A percentile compares a stretch with the other conserved stretches of the same genome.
Evolutionary conservation across 208 protist species (phyloP).

Genomic region (Angomonas ambiguus): DNA sequence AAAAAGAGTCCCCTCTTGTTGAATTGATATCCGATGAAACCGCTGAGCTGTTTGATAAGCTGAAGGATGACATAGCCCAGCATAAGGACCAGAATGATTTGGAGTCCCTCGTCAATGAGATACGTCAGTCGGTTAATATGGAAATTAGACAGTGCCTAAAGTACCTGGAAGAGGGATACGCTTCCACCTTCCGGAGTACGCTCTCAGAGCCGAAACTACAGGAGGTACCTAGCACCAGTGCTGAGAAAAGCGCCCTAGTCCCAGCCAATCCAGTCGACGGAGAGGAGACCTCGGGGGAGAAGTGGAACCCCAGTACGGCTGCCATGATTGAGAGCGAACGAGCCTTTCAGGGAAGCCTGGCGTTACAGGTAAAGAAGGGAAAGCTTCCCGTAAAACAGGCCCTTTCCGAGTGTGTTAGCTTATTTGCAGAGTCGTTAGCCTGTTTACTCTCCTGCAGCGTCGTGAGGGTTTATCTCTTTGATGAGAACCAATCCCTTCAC

Average conservation of each 20-base stretch:
- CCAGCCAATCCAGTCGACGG: background rate
- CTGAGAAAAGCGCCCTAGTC: background rate
- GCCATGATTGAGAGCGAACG: background rate
- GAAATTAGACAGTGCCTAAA: constrained; percentile 63
- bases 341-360: background rate
- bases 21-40: constrained; percentile 75
- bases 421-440: constrained; percentile 80
- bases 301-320: background rate
- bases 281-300: background rate
- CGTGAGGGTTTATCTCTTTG: constrained; percentile 87
- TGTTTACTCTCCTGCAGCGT: constrained; percentile 70
- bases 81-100: constrained; percentile 20
- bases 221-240: too few species aligned
- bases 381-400: constrained; percentile 23
- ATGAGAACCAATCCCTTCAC: constrained; percentile 61
- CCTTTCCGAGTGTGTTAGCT: constrained; percentile 45
- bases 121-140: constrained; percentile 49
- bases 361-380: background rate
- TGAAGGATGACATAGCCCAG: constrained; percentile 32
- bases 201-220: background rate
- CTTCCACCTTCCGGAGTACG: constrained; percentile 49
- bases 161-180: constrained; percentile 72
- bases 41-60: constrained; percentile 48
- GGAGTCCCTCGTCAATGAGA: constrained; percentile 42
- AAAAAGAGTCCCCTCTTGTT: constrained; percentile 18